Evolutionary conservation across 2,329 filamentous ascomycete genomes (phyloP), one percentile per base, ranked within the genome.

Genomic region (Cryphonectria carpinicola): DNA sequence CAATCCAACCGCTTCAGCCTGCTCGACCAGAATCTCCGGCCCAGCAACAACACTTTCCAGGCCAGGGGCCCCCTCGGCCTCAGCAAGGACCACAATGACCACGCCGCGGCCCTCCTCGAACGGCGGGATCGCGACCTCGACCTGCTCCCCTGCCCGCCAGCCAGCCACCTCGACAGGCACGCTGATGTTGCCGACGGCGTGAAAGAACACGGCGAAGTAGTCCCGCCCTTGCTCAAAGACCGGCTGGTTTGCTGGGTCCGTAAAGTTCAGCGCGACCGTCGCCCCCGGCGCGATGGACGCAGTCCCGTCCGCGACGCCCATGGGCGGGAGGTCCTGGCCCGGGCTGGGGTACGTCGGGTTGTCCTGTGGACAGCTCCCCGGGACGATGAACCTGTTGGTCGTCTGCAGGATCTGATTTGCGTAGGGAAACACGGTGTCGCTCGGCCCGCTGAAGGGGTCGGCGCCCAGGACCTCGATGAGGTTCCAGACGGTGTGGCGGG

Each of bases 151-250:
- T 37, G 67, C 67, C 28, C 72, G 74, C 67, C 67, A 76, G 63
- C 46, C 41, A 32, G 71, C 73, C 0, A 78, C 79, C 64, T 83
- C 74, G 66, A 82, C 79, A 1, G 80, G 79, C 25, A 80, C 76
- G 17, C 79, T 80, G 58, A 80, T 74, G 54, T 81, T 81, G 28
- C 73, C 46, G 37, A 81, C 37, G 2, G 78, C 81, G 68, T 83
- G 81, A 76, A 81, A 83, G 75, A 80, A 82, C 39, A 83, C 81
- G 19, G 80, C 80, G 71, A 80, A 81, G 71, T 83, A 83, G 54
- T 79, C 75, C 63, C 69, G 76, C 46, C 70, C 63, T 4, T 72
- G 28, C 0, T 72, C 75, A 58, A 79, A 77, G 17, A 68, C 58
- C 25, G 77, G 78, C 60, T 74, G 73, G 56, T 79, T 79, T 11